Base-by-base conservation (phyloP, 768 basidiomycete genomes). In the Pleurotus tuber-regium region DNA sequence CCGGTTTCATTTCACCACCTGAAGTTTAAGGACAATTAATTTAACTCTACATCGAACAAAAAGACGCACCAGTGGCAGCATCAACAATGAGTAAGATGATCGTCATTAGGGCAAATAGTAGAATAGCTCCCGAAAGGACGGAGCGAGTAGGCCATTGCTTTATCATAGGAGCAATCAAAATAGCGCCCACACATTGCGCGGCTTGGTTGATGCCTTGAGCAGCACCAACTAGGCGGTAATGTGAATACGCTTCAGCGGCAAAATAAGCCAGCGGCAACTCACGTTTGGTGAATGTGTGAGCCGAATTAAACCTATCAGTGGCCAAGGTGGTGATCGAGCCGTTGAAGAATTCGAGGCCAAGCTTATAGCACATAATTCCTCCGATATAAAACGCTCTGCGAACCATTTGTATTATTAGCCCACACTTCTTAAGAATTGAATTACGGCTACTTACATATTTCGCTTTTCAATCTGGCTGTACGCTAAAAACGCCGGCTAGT, bases 321-420 rank as follows among this genome's bases (percentile, higher is more conserved):
- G 66, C 67, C 0, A 67, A 53, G 25, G 67, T 66, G 3, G 61
- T 63, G 36, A 69, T 67, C 7, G 66, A 67, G 9, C 67, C 67
- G 30, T 69, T 69, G 57, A 67, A 69, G 54, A 67, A 67, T 51
- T 69, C 67, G 14, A 69, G 57, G 18, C 65, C 65, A 40, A 67
- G 57, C 49, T 67, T 69, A 52, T 67, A 66, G 53, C 59, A 57
- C 64, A 66, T 67, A 33, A 66, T 66, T 7, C 67, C 67, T 6
- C 38, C 60, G 49, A 68, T 61, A 46, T 68, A 68, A 42, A 68
- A 55, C 30, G 30, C 52, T 14, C 64, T 62, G 51, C 26, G 11
- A 7, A 16, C 4, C n/a, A n/a, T n/a, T n/a, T n/a, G 16, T 16
- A n/a, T 5, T 16, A 12, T 29, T 24, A 30, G 8, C 14, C 2